phyloP scores from a whole-genome alignment of 148 eudicot genomes.

The Spergularia marina region DNA sequence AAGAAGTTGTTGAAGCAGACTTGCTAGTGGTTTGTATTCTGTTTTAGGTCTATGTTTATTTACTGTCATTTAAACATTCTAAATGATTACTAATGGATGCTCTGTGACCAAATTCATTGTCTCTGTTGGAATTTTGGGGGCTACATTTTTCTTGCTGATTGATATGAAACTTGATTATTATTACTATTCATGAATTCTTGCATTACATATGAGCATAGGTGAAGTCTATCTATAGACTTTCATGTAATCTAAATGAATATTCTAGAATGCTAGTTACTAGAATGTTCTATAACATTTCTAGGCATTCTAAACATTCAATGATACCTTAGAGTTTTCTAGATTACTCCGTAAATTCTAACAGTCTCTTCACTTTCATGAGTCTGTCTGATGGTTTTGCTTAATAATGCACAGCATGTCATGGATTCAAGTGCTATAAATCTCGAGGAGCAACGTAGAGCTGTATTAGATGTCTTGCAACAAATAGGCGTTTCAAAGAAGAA shows the following conservation, averaged over 20 bases:
- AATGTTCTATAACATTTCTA: too few relatives aligned
- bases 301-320: too few relatives aligned
- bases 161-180: too few relatives aligned
- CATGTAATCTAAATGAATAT: too few relatives aligned
- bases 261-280: too few relatives aligned
- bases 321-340: too few relatives aligned
- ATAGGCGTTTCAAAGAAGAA: conserved; percentile 83
- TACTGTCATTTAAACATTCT: neutral
- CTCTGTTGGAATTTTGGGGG: too few relatives aligned
- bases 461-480: conserved; percentile 82
- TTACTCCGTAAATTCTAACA: too few relatives aligned
- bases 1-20: conserved; percentile 97
- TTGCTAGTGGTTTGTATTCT: conserved; percentile 71
- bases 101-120: neutral
- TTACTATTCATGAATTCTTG: too few relatives aligned
- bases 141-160: too few relatives aligned
- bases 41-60: neutral
- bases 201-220: too few relatives aligned
- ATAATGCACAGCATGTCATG: conserved; percentile 69
- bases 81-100: neutral
- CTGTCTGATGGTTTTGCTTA: conserved; percentile 10
- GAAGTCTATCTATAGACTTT: too few relatives aligned
- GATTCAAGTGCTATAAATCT: conserved; percentile 82
- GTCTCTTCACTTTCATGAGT: neutral
- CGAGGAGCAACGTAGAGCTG: conserved; percentile 70